Conservation (phyloP, 139 green algal genomes). For the Yamagishiella unicocca region DNA sequence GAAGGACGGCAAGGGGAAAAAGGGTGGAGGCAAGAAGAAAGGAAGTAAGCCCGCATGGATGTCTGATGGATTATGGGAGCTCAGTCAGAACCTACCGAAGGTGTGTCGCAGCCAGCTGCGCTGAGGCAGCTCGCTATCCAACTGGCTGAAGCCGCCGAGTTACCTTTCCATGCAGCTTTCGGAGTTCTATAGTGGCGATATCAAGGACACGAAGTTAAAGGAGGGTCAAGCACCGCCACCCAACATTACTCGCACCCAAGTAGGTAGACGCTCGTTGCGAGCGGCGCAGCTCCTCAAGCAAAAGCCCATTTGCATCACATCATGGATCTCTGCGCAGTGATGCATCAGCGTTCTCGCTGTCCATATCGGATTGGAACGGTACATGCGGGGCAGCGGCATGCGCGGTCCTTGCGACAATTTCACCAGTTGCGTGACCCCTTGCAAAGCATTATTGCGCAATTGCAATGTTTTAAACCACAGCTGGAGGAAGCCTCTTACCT, state of each 20-base stretch:
- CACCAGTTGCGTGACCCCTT: too few relatives aligned
- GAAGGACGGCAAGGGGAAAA: conserved; percentile 4
- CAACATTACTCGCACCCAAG: conserved; percentile 56
- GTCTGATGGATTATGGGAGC: conserved; percentile 52
- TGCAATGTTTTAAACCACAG: too few relatives aligned
- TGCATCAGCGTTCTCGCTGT: too few relatives aligned
- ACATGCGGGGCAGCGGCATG: too few relatives aligned
- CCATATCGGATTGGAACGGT: too few relatives aligned
- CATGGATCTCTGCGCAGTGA: too few relatives aligned
- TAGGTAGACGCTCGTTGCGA: too few relatives aligned
- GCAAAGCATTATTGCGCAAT: too few relatives aligned
- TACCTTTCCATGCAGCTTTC: conserved; percentile 35
- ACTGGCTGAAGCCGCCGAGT: background rate
- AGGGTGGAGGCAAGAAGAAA: conserved; percentile 41
- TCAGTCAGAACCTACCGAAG: conserved; percentile 32
- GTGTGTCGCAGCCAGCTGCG: background rate
- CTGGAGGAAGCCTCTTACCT: too few relatives aligned
- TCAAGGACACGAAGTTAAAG: conserved; percentile 65
- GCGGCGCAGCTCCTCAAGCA: too few relatives aligned
- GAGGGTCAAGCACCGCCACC: conserved; percentile 46
- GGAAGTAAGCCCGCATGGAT: conserved; percentile 54
- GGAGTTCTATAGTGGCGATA: conserved; percentile 60
- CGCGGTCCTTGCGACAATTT: too few relatives aligned
- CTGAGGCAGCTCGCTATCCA: background rate
- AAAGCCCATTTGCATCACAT: too few relatives aligned